Base-by-base conservation (phyloP, 2,329 filamentous ascomycete genomes). In the Arthrobotrys conoides region DNA sequence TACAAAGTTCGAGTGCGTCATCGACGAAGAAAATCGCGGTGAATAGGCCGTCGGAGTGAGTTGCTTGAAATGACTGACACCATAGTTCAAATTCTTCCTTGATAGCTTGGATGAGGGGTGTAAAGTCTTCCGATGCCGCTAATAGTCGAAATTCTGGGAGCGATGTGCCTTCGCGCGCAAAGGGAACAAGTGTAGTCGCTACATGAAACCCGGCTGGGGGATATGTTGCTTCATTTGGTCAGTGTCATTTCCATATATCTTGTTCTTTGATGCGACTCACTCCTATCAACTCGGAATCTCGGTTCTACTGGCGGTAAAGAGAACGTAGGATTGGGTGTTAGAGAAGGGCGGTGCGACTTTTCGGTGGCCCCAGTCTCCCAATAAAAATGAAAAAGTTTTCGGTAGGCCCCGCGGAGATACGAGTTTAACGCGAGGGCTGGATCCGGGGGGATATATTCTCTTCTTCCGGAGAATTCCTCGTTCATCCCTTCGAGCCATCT, bases 141-240 rank as follows among this genome's bases (percentile, higher is more conserved):
- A 20, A n/a, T 41, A 8, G 41, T 22, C 41, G 24, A 6, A 46
- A 51, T 0, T 24, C 20, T 24, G n/a, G n/a, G n/a, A n/a, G 14
- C 8, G 2, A 20, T 27, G 16, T n/a, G 14, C 81, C n/a, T 61
- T 24, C 24, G 16, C n/a, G 44, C 14, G 59, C 10, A 36, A 76
- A 61, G 0, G 84, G 81, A 1, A 84, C 84, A 73, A 85, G 86
- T 1, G 86, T 87, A 0, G 85, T 83, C 1, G 88, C 87, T n/a
- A 90, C 84, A 82, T 91, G 89, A 72, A 88, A 91, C 0, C 88
- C 87, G 5, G 87, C 81, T n/a, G 89, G 78, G 0, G 89, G 89
- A 75, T 90, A 84, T 3, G 85, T 85, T 69, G 12, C 33, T 53
- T 27, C 9, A 36, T 24, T 38, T 38, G 6, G 8, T 38, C 10